These are phyloP conservation scores for Chlorella ohadii DNA, from an alignment of 139 green algal species.

Conservation along the genomic window DNA sequence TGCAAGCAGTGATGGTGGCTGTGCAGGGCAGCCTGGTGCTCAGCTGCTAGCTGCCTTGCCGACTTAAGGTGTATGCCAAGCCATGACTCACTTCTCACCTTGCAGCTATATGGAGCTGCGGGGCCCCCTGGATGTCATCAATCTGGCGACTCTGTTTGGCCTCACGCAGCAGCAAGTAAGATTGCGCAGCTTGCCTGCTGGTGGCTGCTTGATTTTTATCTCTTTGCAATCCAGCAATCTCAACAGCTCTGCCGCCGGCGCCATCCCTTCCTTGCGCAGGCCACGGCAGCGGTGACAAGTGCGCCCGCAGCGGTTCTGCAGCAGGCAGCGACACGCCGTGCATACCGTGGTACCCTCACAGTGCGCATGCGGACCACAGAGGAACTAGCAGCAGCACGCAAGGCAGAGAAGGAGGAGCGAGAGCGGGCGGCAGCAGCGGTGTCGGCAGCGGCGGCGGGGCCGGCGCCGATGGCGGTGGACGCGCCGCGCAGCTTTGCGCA, in stretches of 20 bases:
- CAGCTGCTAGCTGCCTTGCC: no score
- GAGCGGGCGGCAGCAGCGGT: no score
- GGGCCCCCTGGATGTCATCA: slow-evolving; percentile 65
- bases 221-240: no score
- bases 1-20: no score
- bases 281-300: slow-evolving; percentile 44
- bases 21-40: no score
- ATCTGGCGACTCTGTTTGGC: slow-evolving; percentile 67
- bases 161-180: slow-evolving; percentile 47
- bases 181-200: no score
- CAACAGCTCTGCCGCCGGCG: no score
- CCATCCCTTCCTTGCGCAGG: neutral
- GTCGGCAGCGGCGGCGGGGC: neutral
- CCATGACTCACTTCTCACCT: no score
- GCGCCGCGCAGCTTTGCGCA: no score
- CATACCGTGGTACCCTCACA: slow-evolving; percentile 40
- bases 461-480: neutral
- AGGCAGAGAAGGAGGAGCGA: neutral
- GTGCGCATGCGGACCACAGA: slow-evolving; percentile 29
- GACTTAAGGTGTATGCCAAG: no score
- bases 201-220: no score
- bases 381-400: neutral
- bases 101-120: slow-evolving; percentile 62
- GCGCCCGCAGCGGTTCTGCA: slow-evolving; percentile 40
- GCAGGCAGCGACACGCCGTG: slow-evolving; percentile 36